Evolutionary conservation across 495 filamentous ascomycete genomes (phyloP).

Genomic region (Paragyromitra xinjiangensis): DNA sequence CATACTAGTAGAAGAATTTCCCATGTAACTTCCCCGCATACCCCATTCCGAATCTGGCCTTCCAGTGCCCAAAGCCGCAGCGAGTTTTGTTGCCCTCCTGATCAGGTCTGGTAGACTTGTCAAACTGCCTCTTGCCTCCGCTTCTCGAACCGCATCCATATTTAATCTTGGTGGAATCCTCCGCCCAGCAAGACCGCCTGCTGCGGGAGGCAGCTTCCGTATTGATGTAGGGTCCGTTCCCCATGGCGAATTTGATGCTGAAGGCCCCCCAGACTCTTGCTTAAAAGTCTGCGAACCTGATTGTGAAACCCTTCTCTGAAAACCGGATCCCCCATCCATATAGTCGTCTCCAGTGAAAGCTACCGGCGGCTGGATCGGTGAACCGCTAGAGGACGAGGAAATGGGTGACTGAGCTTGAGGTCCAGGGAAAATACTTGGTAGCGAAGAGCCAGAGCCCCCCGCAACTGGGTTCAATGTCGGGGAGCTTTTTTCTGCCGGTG

Average conservation of each 20-base stretch:
- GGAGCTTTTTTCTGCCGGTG: conserved; percentile 38
- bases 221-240: conserved; percentile 15
- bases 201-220: not conserved
- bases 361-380: conserved; percentile 31
- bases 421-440: conserved; percentile 21
- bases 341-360: conserved; percentile 22
- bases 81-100: conserved; percentile 82
- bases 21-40: conserved; percentile 47
- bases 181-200: conserved; percentile 35
- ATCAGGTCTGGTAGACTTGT: conserved; percentile 94
- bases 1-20: conserved; percentile 42
- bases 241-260: conserved; percentile 19
- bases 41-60: conserved; percentile 64
- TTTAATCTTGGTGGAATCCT: conserved; percentile 70
- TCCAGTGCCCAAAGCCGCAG: conserved; percentile 86
- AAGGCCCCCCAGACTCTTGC: conserved; percentile 45
- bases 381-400: conserved; percentile 30
- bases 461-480: conserved; percentile 33
- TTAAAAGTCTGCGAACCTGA: conserved; percentile 55
- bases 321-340: conserved; percentile 15
- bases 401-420: conserved; percentile 33
- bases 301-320: conserved; percentile 55
- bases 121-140: conserved; percentile 82
- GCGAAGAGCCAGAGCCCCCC: conserved; percentile 28
- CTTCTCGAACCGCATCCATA: conserved; percentile 78